Conservation (phyloP, 1,284 basidiomycete genomes). For the Pascua sp. region DNA sequence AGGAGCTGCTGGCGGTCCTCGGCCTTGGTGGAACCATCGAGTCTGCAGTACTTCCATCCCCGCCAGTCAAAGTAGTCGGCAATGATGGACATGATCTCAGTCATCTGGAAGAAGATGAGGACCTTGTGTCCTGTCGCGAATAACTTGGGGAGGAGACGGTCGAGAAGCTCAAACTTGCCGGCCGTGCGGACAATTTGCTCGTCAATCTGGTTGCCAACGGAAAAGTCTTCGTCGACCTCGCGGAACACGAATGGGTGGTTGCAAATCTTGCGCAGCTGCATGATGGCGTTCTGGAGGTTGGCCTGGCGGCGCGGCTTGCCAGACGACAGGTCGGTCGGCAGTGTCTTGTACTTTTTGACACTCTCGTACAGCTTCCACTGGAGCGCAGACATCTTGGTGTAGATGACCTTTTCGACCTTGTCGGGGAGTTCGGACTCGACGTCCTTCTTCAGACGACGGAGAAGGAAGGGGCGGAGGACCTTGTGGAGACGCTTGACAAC, state of each 20-base stretch:
- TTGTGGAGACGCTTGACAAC: conserved; percentile 98
- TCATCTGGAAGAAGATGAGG: conserved; percentile 99
- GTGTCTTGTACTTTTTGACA: conserved; percentile 68
- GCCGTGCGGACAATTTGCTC: conserved; percentile 82
- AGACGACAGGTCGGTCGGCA: conserved; percentile 45
- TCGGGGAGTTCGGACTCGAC: conserved; percentile 97
- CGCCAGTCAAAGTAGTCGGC: conserved; percentile 94
- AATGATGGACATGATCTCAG: conserved; percentile 99
- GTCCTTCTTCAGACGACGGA: conserved; percentile 96
- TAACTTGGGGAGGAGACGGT: conserved; percentile 90
- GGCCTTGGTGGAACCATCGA: conserved; percentile 97
- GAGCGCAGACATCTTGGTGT: conserved; percentile 92
- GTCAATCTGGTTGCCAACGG: conserved; percentile 62
- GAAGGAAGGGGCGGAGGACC: conserved; percentile 93
- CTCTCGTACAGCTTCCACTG: conserved; percentile 94
- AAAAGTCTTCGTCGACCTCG: conserved; percentile 68
- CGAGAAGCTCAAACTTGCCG: conserved; percentile 94
- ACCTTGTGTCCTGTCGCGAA: conserved; percentile 83
- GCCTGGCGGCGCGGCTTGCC: conserved; percentile 40
- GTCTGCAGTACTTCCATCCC: conserved; percentile 84
- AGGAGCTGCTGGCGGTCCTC: conserved; percentile 93
- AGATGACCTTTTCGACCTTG: conserved; percentile 99
- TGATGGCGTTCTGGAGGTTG: conserved; percentile 87
- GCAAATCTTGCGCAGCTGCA: conserved; percentile 97
- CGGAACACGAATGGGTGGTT: conserved; percentile 97